Conservation (phyloP, 371 early-diverging fungal species). For the Zopfochytrium polystomum region DNA sequence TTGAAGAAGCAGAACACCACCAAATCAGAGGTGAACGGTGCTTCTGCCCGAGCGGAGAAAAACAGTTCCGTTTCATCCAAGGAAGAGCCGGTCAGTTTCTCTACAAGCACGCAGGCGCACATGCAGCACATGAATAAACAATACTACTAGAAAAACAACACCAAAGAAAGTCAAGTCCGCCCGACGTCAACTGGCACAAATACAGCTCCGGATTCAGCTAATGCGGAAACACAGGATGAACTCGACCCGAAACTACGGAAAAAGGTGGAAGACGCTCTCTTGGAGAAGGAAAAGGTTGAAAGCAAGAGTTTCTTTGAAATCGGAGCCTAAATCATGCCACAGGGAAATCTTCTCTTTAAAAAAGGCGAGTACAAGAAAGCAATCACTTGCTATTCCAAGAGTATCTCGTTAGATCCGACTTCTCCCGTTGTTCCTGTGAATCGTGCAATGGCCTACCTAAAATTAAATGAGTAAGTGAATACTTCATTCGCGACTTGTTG, state of each 20-base stretch:
- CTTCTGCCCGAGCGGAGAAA: background rate
- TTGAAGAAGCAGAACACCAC: too few species aligned
- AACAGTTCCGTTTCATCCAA: background rate
- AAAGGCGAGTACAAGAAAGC: conserved; percentile 68
- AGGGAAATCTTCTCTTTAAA: conserved; percentile 80
- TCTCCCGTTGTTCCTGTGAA: conserved; percentile 67
- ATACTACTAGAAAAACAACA: background rate
- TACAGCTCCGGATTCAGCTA: background rate
- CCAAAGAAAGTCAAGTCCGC: background rate
- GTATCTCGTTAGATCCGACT: conserved; percentile 65
- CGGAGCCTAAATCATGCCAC: background rate
- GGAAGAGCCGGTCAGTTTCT: background rate
- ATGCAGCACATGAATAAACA: conserved; percentile 18
- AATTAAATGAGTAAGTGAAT: conserved; percentile 57
- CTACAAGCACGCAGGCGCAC: background rate
- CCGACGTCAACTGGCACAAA: background rate
- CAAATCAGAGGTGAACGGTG: conserved; percentile 22
- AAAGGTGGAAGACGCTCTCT: conserved; percentile 41
- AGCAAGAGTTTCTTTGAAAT: background rate
- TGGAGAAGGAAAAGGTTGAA: conserved; percentile 65
- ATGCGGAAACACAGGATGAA: background rate
- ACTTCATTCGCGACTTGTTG: too few species aligned
- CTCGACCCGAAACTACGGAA: conserved; percentile 10
- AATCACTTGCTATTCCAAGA: conserved; percentile 61
- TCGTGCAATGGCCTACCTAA: conserved; percentile 82